Evolutionary conservation across 2,329 filamentous ascomycete genomes (phyloP), one percentile per base, ranked within the genome.

Genomic region (Elsinoe necatrix): DNA sequence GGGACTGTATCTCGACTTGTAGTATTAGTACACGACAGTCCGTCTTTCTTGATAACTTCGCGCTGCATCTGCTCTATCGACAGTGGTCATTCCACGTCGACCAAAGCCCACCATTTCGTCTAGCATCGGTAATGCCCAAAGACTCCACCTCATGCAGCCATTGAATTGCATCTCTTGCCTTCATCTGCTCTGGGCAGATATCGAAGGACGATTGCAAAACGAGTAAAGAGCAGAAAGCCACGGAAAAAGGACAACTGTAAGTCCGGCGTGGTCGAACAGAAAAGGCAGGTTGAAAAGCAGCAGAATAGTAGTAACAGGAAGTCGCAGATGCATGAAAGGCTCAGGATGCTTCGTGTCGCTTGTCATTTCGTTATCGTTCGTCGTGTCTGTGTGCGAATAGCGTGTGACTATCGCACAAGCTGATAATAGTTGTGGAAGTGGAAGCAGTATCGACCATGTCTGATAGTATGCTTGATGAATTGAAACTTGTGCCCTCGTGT

Each of bases 321-420:
- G 16, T 52, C 16, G 48, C 31, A 39, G 31, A 39, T 12, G 48
- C 48, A 25, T 42, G 29, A 52, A 52, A 52, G 48, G 48, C 48
- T 52, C 48, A 52, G 31, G 25, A 52, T 52, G 48, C 48, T 52
- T 52, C 48, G 48, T 52, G 29, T 52, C 48, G 31, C 9, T 18
- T 6, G 31, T 52, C 48, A 21, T 52, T 3, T 52, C 48, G 48
- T 52, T 14, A 45, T 45, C 41, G 31, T 35, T 52, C 29, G 20
- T 52, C 48, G 20, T 52, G 18, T 34, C 8, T 12, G 48, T 52
- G 6, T 37, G 25, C 25, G 29, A 39, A 11, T 34, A 20, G 25
- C 25, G 31, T 4, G 8, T 16, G 8, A 20, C 25, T 18, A n/a
- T 25, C 41, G 20, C 16, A 50, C n/a, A 52, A 52, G 31, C 31